Evolutionary conservation across 768 basidiomycete genomes (phyloP), one percentile per base, ranked within the genome.

Genomic region (Austroboletus eburneus): DNA sequence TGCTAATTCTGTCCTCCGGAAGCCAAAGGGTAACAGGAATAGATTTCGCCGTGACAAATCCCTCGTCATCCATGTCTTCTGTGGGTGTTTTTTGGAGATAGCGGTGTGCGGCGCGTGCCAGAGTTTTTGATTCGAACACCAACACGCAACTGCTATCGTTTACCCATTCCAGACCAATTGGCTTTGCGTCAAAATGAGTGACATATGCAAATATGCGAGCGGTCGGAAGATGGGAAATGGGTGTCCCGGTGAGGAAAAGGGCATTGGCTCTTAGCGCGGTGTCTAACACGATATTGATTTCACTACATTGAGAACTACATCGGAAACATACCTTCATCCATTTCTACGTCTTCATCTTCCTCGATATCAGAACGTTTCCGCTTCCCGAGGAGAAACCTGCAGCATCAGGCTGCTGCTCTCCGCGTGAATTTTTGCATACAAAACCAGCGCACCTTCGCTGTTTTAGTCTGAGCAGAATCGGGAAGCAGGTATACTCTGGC

Each of bases 161-260:
- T 17, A 92, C 76, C 90, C 90, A 92, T 68, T 92, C 90, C 8
- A 92, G 69, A 8, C 77, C 89, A 51, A 88, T 74, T 0, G 89
- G 89, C 17, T 77, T 72, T 1, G 81, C 74, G 39, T 86, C 83
- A 57, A 87, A 89, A 55, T 91, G 84, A 2, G 81, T 85, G 25
- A 83, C 82, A 56, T 91, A 92, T 1, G 84, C 88, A 59, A 91
- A 91, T 43, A 92, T 74, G 32, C 85, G 77, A 3, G 79, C 72
- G 3, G 90, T 92, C 20, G 87, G 80, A 9, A 92, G 76, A 55
- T 83, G 77, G 4, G 82, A 72, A 47, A 92, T 87, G 1, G 90
- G 86, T 7, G 77, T 58, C 20, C 90, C 90, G 5, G 71, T 73
- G n/a, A 91, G 59, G 40, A 90, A 75, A 36, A 92, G 67, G 5